phyloP scores from a whole-genome alignment of 169 alveolate genomes.

The Eimeria tenella region DNA sequence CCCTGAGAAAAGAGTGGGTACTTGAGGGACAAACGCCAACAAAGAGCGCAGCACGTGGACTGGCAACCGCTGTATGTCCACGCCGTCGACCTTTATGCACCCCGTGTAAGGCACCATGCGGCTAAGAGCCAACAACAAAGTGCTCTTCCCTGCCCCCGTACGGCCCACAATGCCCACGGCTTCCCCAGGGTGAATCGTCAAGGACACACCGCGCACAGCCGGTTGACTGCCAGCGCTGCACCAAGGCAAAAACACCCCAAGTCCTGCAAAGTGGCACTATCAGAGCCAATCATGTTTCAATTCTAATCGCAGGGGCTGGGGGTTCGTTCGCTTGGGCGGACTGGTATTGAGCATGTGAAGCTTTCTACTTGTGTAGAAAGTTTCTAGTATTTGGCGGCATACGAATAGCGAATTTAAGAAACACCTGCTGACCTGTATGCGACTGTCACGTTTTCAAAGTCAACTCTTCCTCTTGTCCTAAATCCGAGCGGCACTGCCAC shows the following conservation, averaged over 20 bases:
- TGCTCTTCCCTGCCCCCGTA: conserved; percentile 92
- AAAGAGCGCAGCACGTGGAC: conserved; percentile 81
- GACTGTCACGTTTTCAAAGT: conserved; percentile 61
- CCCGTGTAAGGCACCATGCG: conserved; percentile 84
- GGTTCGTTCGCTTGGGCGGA: too few relatives aligned
- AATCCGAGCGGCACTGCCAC: neutral
- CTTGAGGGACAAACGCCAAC: conserved; percentile 90
- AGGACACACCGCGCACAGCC: conserved; percentile 69
- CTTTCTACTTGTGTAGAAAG: too few relatives aligned
- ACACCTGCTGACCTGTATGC: conserved; percentile 34
- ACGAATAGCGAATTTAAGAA: too few relatives aligned
- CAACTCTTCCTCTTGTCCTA: conserved; percentile 29
- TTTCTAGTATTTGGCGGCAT: too few relatives aligned
- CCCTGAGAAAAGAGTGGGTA: conserved; percentile 88
- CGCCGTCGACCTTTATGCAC: conserved; percentile 83
- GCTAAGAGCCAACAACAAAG: conserved; percentile 85
- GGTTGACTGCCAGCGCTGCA: conserved; percentile 46
- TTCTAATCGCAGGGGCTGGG: too few relatives aligned
- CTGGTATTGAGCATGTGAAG: too few relatives aligned
- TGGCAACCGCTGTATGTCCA: conserved; percentile 83
- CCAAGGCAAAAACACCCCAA: neutral
- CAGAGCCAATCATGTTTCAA: too few relatives aligned
- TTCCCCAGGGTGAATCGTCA: conserved; percentile 81
- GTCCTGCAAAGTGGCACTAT: too few relatives aligned
- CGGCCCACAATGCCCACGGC: conserved; percentile 91